phyloP scores from a whole-genome alignment of 2,329 filamentous ascomycete species.

The Clarireedia paspali region DNA sequence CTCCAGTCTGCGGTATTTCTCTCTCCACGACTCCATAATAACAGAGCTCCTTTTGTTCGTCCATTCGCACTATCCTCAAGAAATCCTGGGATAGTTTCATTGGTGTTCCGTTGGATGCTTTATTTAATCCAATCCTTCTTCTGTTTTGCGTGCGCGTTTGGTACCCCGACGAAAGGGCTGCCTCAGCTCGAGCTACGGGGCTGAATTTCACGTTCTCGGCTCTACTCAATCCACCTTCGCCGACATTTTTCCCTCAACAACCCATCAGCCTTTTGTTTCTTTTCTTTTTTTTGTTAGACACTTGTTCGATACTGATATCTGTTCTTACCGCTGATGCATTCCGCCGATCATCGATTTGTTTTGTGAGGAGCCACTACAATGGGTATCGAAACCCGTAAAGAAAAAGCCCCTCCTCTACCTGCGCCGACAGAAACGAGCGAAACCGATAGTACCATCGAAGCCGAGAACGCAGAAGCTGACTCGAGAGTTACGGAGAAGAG shows the following conservation, averaged over 20 bases:
- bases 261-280: neutral
- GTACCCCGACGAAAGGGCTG: neutral
- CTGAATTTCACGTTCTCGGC: neutral
- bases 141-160: neutral
- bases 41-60: neutral
- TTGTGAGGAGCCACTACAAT: constrained; percentile 19
- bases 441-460: constrained; percentile 39
- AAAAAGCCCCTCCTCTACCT: constrained; percentile 60
- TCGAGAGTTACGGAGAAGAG: constrained; percentile 60
- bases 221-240: neutral
- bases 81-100: neutral
- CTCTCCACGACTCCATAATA: neutral
- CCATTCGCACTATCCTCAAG: neutral
- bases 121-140: neutral
- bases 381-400: constrained; percentile 33
- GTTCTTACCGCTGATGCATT: constrained; percentile 5
- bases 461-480: constrained; percentile 50
- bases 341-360: constrained; percentile 1
- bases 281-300: neutral
- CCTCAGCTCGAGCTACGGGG: neutral
- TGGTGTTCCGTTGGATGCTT: neutral
- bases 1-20: neutral
- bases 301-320: neutral
- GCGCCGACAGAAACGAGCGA: constrained; percentile 63
- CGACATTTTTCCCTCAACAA: neutral